phyloP scores from a whole-genome alignment of 78 protist species.

The Protostelium mycophagum region DNA sequence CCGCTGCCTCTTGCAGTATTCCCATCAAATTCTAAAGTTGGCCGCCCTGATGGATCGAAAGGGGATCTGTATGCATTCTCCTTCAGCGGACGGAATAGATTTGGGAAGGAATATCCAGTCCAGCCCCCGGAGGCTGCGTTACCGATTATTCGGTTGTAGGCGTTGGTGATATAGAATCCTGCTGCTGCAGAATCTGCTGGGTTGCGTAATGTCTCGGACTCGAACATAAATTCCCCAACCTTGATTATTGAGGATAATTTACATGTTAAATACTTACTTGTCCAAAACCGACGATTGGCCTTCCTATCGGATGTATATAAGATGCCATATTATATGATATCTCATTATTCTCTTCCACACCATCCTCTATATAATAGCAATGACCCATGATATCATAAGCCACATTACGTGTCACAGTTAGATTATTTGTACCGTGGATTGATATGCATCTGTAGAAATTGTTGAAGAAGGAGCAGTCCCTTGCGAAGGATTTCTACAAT shows the following conservation, averaged over 20 bases:
- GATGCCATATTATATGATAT: conserved; percentile 56
- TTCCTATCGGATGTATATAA: conserved; percentile 52
- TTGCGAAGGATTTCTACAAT: conserved; percentile 23
- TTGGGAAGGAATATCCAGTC: conserved; percentile 71
- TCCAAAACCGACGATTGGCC: conserved; percentile 28
- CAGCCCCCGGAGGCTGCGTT: conserved; percentile 80
- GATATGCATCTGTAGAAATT: conserved; percentile 48
- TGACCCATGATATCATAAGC: conserved; percentile 66
- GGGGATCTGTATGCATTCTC: background rate
- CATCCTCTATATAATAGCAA: conserved; percentile 70
- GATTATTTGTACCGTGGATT: conserved; percentile 61
- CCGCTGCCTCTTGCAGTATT: conserved; percentile 66
- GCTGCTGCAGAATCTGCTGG: conserved; percentile 75
- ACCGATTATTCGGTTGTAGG: conserved; percentile 55
- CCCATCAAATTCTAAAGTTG: conserved; percentile 63
- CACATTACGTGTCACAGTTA: conserved; percentile 20
- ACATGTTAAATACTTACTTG: conserved; percentile 1
- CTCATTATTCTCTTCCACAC: conserved; percentile 64
- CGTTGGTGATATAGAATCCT: conserved; percentile 71
- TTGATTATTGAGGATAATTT: background rate
- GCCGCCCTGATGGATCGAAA: conserved; percentile 21
- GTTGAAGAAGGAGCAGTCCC: conserved; percentile 24
- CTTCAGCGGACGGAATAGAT: conserved; percentile 8
- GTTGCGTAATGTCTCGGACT: conserved; percentile 16
- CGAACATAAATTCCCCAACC: conserved; percentile 25